Evolutionary conservation across 352 stramenopile species (phyloP), one percentile per base, ranked within the genome.

Genomic region (Phytophthora sansomeana): DNA sequence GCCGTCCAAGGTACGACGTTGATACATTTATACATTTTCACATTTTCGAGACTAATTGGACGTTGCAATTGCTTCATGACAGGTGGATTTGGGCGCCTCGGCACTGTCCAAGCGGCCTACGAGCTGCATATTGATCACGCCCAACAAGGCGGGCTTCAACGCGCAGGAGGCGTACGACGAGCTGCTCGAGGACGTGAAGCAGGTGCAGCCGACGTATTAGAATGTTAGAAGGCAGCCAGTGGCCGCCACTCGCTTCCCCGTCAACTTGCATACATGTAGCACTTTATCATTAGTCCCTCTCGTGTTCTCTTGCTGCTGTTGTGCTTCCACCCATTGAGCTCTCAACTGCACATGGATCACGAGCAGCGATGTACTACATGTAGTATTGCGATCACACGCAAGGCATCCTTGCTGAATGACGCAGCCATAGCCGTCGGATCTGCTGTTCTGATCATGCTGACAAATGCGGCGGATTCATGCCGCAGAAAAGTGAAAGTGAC

Each of bases 61-160:
- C 13, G 32, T n/a, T 75, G n/a, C 9, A 47, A 24, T 67, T 67
- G 38, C n/a, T 38, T 49, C 6, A 16, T 51, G 44, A 5, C 26
- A 94, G 86, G 81, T 95, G 56, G 89, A 96, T 64, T 80, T 99
- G 42, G 98, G 98, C 44, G 97, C 97, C 17, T 98, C 97, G 5
- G 97, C 97, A 29, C 89, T 96, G 62, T 99, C 97, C 28, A 99
- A 99, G 85, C 83, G 98, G 58, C 98, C 98, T 38, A 99, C 98
- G 39, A 99, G 95, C 87, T 98, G 95, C 85, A 98, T 99, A 78
- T 80, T 99, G 66, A 92, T 99, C 58, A 98, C 92, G 44, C 84
- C 90, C 29, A 88, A 87, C 49, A 98, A 98, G 80, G 81, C 92
- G 28, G 91, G 91, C 39, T 98, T 97, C 55, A 91, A 88, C 65